Evolutionary conservation across 2,329 filamentous ascomycete species (phyloP), one percentile per base, ranked within the genome.

Genomic region (Metarhizium rileyi): DNA sequence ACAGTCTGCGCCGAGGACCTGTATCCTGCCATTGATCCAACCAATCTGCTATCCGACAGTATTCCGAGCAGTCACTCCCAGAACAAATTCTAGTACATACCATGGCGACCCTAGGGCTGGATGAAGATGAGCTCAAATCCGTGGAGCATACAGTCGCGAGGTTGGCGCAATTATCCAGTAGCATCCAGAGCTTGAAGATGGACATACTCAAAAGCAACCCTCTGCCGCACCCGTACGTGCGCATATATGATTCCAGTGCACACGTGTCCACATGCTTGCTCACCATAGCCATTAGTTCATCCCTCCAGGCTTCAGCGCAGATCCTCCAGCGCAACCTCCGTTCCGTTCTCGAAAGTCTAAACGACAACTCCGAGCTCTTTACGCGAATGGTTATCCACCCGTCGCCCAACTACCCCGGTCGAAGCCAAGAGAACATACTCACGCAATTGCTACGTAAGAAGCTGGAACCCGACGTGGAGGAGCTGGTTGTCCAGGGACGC

Each of bases 371-470:
- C 38, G 76, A 83, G 40, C 76, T 89, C 43, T 81, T 94, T 53
- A 76, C 75, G 50, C 80, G 81, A 49, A 75, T 88, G 47, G 84
- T 86, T 55, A 78, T 87, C 22, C 88, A 87, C 61, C 89, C 89
- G 0, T 81, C 83, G 12, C 86, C 87, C 2, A 82, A 83, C 63
- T 93, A 80, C 66, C 89, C 81, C 4, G 84, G 80, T 35, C 83
- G 77, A 57, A 83, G 77, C 5, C 81, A 87, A 52, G 80, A 86
- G 63, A 69, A 66, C 45, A 73, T 87, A 4, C 74, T 91, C 1
- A 74, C 78, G 25, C 79, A 84, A 58, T 73, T 95, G 2, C 72
- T 94, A 28, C 83, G 88, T 36, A 94, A 93, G 68, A 93, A 93
- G 63, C 76, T 90, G 45, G 88, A 93, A 56, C 87, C 87, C 0